Conservation (phyloP, 768 basidiomycete species). For the Boletus rex-veris region DNA sequence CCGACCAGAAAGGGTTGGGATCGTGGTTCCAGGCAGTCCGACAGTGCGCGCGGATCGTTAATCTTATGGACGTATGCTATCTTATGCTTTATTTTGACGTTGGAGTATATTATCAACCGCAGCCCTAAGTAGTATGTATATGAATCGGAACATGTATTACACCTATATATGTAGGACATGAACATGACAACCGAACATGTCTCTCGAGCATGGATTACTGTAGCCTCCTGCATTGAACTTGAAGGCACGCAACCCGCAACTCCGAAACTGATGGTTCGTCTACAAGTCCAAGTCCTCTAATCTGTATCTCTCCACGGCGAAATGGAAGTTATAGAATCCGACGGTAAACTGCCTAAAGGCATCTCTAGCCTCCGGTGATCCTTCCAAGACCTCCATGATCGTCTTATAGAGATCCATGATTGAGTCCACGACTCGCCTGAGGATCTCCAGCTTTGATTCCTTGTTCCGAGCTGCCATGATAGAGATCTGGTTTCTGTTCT, state of each 20-base stretch:
- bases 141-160: no score
- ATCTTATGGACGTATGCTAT: constrained; percentile 12
- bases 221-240: no score
- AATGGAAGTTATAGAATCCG: constrained; percentile 18
- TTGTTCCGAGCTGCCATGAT: constrained; percentile 20
- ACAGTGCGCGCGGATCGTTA: constrained; percentile 17
- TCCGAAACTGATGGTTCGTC: no score
- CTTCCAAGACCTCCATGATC: constrained; percentile 21
- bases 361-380: constrained; percentile 1
- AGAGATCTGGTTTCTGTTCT: constrained; percentile 30
- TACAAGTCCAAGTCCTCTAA: constrained; percentile 12
- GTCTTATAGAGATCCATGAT: constrained; percentile 16
- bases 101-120: constrained; percentile 7
- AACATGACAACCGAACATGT: no score
- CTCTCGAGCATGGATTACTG: no score
- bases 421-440: constrained; percentile 18
- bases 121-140: constrained; percentile 2
- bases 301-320: constrained; percentile 16
- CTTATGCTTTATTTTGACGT: constrained; percentile 6
- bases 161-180: no score
- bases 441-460: constrained; percentile 21
- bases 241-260: no score
- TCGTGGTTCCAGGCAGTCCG: constrained; percentile 21
- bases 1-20: constrained; percentile 10
- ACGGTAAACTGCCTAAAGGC: background rate